Evolutionary conservation across 1,139 yeast genomes (phyloP).

Genomic region (Debaryomyces sp.): DNA sequence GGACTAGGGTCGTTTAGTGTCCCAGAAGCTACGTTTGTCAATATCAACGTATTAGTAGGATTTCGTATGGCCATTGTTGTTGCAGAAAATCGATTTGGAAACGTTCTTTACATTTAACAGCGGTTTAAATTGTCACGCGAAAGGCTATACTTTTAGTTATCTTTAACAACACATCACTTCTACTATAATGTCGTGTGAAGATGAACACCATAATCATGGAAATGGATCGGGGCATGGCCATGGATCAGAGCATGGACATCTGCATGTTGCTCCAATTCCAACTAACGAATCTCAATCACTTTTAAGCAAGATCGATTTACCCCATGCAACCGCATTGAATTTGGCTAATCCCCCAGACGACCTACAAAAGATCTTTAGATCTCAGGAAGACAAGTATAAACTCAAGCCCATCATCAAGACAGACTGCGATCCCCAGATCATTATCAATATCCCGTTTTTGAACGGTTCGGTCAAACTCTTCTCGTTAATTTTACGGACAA

Average conservation of each 20-base stretch:
- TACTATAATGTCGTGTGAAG: slow-evolving; percentile 42
- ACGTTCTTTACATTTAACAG: background rate
- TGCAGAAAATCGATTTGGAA: background rate
- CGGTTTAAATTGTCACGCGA: slow-evolving; percentile 2
- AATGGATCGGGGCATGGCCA: slow-evolving; percentile 23
- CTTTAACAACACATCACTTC: background rate
- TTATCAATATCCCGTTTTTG: slow-evolving; percentile 72
- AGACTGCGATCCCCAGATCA: slow-evolving; percentile 82
- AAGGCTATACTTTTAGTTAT: background rate
- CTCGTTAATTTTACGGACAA: slow-evolving; percentile 70
- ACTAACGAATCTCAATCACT: slow-evolving; percentile 74
- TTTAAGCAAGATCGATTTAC: slow-evolving; percentile 59
- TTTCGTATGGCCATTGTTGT: slow-evolving; percentile 9
- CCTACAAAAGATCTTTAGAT: slow-evolving; percentile 53
- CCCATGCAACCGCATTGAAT: slow-evolving; percentile 67
- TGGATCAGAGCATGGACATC: slow-evolving; percentile 23
- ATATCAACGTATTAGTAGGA: slow-evolving; percentile 45
- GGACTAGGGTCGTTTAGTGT: slow-evolving; percentile 29
- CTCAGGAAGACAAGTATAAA: slow-evolving; percentile 41
- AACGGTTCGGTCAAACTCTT: slow-evolving; percentile 74
- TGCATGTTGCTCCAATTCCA: slow-evolving; percentile 65
- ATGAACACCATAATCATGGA: slow-evolving; percentile 32
- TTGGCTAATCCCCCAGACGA: slow-evolving; percentile 55
- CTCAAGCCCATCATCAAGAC: slow-evolving; percentile 58
- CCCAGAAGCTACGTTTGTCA: slow-evolving; percentile 31